phyloP scores from a whole-genome alignment of 139 green algal genomes.

The Micromonas commoda region DNA sequence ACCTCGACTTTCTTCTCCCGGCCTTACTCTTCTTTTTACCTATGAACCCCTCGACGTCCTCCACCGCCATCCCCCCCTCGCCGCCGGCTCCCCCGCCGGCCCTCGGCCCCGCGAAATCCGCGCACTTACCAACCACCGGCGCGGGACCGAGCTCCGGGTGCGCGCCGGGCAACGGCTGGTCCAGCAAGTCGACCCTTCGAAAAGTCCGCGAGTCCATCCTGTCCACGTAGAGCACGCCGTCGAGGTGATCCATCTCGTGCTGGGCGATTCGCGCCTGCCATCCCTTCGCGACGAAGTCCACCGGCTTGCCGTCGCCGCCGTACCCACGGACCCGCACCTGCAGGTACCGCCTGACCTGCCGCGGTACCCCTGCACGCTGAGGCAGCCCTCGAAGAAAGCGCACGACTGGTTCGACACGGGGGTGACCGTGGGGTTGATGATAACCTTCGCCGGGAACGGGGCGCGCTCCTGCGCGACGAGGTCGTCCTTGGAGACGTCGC shows the following conservation, averaged over 20 bases:
- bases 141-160: constrained; percentile 10
- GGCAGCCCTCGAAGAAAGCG: constrained; percentile 41
- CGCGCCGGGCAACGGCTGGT: background rate
- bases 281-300: constrained; percentile 26
- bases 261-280: constrained; percentile 42
- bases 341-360: constrained; percentile 32
- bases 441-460: constrained; percentile 35
- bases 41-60: background rate
- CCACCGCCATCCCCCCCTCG: background rate
- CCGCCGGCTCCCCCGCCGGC: no score
- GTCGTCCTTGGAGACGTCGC: constrained; percentile 15
- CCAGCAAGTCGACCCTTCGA: constrained; percentile 26
- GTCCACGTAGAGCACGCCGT: constrained; percentile 40
- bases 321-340: constrained; percentile 30
- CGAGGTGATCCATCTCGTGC: constrained; percentile 44
- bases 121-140: background rate
- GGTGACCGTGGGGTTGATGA: constrained; percentile 39
- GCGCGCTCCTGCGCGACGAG: constrained; percentile 22
- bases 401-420: constrained; percentile 15
- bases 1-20: background rate
- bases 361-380: constrained; percentile 39
- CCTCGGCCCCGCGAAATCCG: background rate
- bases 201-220: constrained; percentile 37
- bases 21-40: background rate
- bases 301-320: constrained; percentile 22